Conservation (phyloP, 1,284 basidiomycete genomes). For the Leccinum brunneo-olivaceum region DNA sequence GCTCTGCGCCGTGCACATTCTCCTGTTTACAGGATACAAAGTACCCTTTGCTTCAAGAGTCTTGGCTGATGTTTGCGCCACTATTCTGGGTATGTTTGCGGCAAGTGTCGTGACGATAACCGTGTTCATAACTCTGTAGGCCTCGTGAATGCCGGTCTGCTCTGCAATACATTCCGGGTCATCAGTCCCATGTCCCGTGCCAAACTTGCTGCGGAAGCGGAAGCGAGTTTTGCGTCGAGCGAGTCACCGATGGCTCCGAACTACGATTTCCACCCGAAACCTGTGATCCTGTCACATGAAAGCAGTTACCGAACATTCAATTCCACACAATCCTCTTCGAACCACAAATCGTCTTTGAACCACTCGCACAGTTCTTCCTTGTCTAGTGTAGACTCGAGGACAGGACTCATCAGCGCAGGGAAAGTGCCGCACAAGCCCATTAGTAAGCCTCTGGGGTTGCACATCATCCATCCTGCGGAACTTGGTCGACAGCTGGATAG, state of each 20-base stretch:
- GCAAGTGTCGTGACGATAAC: constrained; percentile 2
- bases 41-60: constrained; percentile 42
- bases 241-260: constrained; percentile 18
- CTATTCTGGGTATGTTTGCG: constrained; percentile 45
- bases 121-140: constrained; percentile 35
- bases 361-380: constrained; percentile 12
- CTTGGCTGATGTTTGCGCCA: constrained; percentile 48
- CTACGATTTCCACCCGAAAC: not conserved
- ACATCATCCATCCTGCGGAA: constrained; percentile 5
- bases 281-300: not conserved
- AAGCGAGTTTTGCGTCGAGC: constrained; percentile 20
- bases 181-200: constrained; percentile 40
- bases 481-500: constrained; percentile 10
- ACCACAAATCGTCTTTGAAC: constrained; percentile 6
- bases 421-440: constrained; percentile 5
- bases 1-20: constrained; percentile 47
- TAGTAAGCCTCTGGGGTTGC: not conserved
- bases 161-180: constrained; percentile 63
- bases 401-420: constrained; percentile 8
- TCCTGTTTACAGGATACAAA: constrained; percentile 40
- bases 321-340: not conserved
- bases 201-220: constrained; percentile 13
- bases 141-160: constrained; percentile 53
- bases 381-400: constrained; percentile 17
- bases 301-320: not conserved